phyloP scores from a whole-genome alignment of 176 grass and related monocot species.

The Secale cereale region DNA sequence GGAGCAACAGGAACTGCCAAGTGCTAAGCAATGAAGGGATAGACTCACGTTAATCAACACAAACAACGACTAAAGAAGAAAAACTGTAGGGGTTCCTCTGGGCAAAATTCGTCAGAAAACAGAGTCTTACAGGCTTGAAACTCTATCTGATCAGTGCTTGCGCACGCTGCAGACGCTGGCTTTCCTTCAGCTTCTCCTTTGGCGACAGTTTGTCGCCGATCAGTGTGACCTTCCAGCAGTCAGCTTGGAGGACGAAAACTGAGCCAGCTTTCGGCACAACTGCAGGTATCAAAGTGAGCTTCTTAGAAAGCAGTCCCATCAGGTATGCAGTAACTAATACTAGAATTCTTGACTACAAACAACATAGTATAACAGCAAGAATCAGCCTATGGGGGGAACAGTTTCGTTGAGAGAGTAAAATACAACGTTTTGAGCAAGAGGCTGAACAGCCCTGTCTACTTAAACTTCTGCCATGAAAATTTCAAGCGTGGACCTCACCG shows the following conservation, averaged over 20 bases:
- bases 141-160: conserved; percentile 47
- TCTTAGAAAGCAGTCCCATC: neutral
- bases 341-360: neutral
- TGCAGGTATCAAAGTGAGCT: conserved; percentile 31
- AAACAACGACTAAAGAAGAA: neutral
- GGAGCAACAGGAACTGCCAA: too few species aligned
- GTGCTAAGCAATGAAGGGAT: neutral
- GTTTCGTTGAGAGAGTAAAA: neutral
- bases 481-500: neutral
- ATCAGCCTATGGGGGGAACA: neutral
- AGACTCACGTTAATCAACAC: neutral
- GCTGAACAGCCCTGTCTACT: neutral
- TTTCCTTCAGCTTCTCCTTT: conserved; percentile 48
- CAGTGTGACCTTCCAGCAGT: conserved; percentile 69
- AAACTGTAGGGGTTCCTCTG: neutral
- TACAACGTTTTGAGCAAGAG: neutral
- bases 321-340: neutral
- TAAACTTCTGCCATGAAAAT: neutral
- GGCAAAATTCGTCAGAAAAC: neutral
- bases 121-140: neutral
- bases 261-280: conserved; percentile 79
- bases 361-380: neutral
- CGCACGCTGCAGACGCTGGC: conserved; percentile 20
- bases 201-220: conserved; percentile 65
- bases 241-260: conserved; percentile 83